Evolutionary conservation across 2,329 filamentous ascomycete species (phyloP), one percentile per base, ranked within the genome.

Genomic region (Aureobasidium lini): DNA sequence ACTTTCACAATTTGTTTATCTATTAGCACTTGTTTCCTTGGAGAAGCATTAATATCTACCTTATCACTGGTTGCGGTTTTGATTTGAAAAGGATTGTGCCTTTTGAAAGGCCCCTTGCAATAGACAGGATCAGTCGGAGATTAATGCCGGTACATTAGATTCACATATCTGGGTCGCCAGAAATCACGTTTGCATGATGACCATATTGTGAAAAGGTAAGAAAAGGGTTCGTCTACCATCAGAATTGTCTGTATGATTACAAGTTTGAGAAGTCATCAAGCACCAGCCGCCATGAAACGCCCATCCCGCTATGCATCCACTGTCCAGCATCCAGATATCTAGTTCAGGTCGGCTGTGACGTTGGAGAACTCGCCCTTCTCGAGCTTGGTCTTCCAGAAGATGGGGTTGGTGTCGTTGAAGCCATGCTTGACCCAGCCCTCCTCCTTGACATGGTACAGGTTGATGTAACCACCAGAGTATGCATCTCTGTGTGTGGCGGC

Each of bases 361-460:
- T 96, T 96, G 64, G 88, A 93, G 76, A 99, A 99, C 80, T 99
- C 94, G 75, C 92, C 92, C 84, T 95, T 95, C 75, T 96, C 88
- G 71, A 99, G 78, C 85, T 99, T 99, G 52, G 92, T 96, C 82
- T 95, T 88, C 94, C 94, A 99, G 87, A 99, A 99, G 72, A 97
- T 95, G 46, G 93, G 93, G 81, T 97, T 96, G 68, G 93, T 97
- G 76, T 99, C 94, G 67, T 81, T 91, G 83, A 99, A 99, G 63
- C 94, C 94, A 72, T 97, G 93, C 84, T 95, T 96, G 70, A 95
- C 92, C 94, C 94, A 99, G 68, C 94, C 94, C 64, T 91, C 88
- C 80, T 99, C 93, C 85, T 96, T 96, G 73, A 99, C 92, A 72
- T 99, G 94, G 78, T 99, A 99, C 72, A 97, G 74, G 79, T 99